phyloP scores from a whole-genome alignment of 2,329 filamentous ascomycete genomes.

The Calcarisporium arbuscula region DNA sequence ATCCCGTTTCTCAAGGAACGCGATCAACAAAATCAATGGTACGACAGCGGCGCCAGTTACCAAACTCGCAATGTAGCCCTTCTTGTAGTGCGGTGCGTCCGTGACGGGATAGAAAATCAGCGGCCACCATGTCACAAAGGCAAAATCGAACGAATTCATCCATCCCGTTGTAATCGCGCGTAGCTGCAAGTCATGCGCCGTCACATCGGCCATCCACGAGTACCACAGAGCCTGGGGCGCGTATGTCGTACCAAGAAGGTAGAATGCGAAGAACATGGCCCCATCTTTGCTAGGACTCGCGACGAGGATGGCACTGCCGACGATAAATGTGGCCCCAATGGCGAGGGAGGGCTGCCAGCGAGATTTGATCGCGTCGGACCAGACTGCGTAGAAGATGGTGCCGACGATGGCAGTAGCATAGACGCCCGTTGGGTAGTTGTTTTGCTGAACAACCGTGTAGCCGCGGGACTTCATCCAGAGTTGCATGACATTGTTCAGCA shows the following conservation, averaged over 20 bases:
- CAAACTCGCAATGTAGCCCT: conserved; percentile 32
- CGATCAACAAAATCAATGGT: conserved; percentile 29
- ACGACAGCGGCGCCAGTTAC: conserved; percentile 29
- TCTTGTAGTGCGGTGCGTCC: conserved; percentile 30
- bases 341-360: conserved; percentile 36
- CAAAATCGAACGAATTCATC: conserved; percentile 38
- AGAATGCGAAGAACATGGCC: conserved; percentile 37
- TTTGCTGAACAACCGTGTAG: conserved; percentile 35
- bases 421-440: conserved; percentile 36
- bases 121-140: conserved; percentile 35
- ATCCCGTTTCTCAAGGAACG: conserved; percentile 26
- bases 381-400: conserved; percentile 31
- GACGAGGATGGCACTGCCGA: conserved; percentile 31
- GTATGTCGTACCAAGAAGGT: conserved; percentile 36
- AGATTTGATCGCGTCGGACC: conserved; percentile 34
- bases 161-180: conserved; percentile 37
- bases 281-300: conserved; percentile 23
- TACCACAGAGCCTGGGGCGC: conserved; percentile 41
- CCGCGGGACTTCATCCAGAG: conserved; percentile 38
- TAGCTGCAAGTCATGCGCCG: conserved; percentile 31
- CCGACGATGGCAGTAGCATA: conserved; percentile 35
- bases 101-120: conserved; percentile 34
- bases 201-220: conserved; percentile 39
- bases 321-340: conserved; percentile 34
- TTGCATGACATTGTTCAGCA: conserved; percentile 37